phyloP scores from a whole-genome alignment of 345 rosid genomes.

The Populus simonii region DNA sequence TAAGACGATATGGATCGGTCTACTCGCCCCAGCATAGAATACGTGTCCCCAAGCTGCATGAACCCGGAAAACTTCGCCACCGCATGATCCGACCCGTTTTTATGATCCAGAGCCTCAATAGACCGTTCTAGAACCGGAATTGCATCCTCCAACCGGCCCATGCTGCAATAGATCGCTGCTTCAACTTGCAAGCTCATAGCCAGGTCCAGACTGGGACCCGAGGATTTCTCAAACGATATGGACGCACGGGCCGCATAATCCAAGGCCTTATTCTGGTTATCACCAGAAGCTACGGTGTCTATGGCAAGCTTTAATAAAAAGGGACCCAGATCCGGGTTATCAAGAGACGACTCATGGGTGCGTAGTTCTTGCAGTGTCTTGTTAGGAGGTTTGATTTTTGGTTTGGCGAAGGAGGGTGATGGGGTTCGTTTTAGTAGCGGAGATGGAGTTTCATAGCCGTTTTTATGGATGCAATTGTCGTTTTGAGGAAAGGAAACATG shows the following conservation, averaged over 20 bases:
- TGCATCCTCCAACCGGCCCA: constrained; percentile 45
- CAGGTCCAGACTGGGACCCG: constrained; percentile 36
- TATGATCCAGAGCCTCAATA: constrained; percentile 22
- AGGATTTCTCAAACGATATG: constrained; percentile 33
- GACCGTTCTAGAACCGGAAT: constrained; percentile 45
- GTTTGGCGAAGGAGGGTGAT: constrained; percentile 25
- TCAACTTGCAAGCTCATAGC: constrained; percentile 44
- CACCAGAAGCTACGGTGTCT: constrained; percentile 29
- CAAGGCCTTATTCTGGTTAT: constrained; percentile 29
- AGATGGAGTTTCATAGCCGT: constrained; percentile 19
- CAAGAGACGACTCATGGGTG: constrained; percentile 21
- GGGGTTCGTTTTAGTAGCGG: constrained; percentile 21
- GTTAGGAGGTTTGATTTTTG: constrained; percentile 11
- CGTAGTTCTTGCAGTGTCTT: constrained; percentile 20
- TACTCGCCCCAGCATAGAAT: constrained; percentile 40
- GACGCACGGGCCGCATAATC: constrained; percentile 43
- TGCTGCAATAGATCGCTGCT: constrained; percentile 42
- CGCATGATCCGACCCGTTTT: constrained; percentile 35
- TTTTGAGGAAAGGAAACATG: constrained; percentile 10
- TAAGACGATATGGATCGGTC: constrained; percentile 45
- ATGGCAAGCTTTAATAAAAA: constrained; percentile 37
- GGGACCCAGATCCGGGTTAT: constrained; percentile 38
- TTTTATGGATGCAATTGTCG: constrained; percentile 8
- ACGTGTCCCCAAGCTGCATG: constrained; percentile 58
- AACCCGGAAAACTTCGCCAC: constrained; percentile 49